Conservation (phyloP, 345 rosid species). For the Nephelium lappaceum region DNA sequence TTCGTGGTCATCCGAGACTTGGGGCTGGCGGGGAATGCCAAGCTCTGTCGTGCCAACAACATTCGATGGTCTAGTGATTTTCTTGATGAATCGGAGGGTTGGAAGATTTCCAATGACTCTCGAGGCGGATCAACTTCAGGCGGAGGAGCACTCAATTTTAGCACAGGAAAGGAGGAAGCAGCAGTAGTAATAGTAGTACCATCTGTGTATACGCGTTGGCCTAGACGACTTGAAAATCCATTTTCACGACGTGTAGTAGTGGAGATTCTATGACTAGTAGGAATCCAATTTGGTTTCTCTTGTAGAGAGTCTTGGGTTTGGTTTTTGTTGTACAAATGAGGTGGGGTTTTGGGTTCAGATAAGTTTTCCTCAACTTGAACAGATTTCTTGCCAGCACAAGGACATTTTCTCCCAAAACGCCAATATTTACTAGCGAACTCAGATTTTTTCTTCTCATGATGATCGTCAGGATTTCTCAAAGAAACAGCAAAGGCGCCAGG, state of each 20-base stretch:
- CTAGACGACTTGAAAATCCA: constrained; percentile 20
- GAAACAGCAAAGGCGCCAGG: constrained; percentile 55
- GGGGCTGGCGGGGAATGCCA: constrained; percentile 40
- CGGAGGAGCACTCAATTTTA: constrained; percentile 21
- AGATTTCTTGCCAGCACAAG: constrained; percentile 72
- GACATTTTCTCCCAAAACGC: constrained; percentile 66
- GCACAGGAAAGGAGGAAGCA: constrained; percentile 52
- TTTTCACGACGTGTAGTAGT: constrained; percentile 19
- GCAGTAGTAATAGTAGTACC: no score
- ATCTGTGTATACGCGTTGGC: constrained; percentile 14
- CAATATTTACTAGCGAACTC: constrained; percentile 32
- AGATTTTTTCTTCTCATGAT: constrained; percentile 23
- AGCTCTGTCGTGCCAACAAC: constrained; percentile 25
- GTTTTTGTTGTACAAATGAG: constrained; percentile 5
- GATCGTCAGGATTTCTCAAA: constrained; percentile 30
- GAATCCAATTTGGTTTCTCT: neutral
- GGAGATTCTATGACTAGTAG: constrained; percentile 23
- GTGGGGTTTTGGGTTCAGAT: constrained; percentile 37
- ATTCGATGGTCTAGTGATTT: constrained; percentile 15
- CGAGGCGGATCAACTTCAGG: constrained; percentile 46
- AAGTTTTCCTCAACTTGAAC: constrained; percentile 63
- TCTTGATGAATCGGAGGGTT: constrained; percentile 26
- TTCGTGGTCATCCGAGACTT: constrained; percentile 26
- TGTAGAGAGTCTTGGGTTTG: neutral
- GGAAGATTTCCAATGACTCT: constrained; percentile 61